A percentile compares a stretch with the other conserved stretches of the same genome.
Conservation (phyloP, 805 yeast species). For the Alloascoidea africana region DNA sequence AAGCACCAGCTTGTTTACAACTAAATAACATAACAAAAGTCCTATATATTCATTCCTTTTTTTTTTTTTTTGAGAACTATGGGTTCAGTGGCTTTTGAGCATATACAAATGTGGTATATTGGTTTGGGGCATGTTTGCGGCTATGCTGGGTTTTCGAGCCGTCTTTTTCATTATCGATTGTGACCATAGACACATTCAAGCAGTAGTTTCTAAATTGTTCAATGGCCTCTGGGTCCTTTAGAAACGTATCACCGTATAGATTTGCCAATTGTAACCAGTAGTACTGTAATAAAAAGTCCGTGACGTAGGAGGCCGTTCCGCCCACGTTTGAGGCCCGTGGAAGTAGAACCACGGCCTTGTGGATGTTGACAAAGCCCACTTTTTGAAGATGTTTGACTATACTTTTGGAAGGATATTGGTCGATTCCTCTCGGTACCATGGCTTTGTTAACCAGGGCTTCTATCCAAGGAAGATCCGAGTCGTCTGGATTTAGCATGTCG, state of each 20-base stretch:
- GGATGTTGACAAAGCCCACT: constrained; percentile 13
- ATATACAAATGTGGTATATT: neutral
- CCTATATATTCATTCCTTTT: too few species aligned
- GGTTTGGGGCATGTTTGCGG: neutral
- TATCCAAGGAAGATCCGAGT: constrained; percentile 7
- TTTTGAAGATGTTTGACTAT: constrained; percentile 5
- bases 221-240: neutral
- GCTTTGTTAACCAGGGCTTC: constrained; percentile 7
- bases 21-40: neutral
- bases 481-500: constrained; percentile 9
- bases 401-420: constrained; percentile 7
- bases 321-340: constrained; percentile 16
- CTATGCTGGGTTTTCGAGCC: neutral
- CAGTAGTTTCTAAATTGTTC: neutral
- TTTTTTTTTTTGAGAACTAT: too few species aligned
- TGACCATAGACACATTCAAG: neutral
- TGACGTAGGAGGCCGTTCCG: constrained; percentile 14
- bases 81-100: neutral
- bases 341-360: constrained; percentile 12
- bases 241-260: neutral
- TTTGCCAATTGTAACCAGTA: constrained; percentile 6
- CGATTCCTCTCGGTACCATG: constrained; percentile 6
- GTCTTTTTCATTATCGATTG: neutral
- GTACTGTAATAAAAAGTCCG: constrained; percentile 13
- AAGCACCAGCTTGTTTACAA: too few species aligned